These are phyloP conservation scores for Odontarrhena argentea DNA, from an alignment of 345 rosid species.

Conservation along the genomic window DNA sequence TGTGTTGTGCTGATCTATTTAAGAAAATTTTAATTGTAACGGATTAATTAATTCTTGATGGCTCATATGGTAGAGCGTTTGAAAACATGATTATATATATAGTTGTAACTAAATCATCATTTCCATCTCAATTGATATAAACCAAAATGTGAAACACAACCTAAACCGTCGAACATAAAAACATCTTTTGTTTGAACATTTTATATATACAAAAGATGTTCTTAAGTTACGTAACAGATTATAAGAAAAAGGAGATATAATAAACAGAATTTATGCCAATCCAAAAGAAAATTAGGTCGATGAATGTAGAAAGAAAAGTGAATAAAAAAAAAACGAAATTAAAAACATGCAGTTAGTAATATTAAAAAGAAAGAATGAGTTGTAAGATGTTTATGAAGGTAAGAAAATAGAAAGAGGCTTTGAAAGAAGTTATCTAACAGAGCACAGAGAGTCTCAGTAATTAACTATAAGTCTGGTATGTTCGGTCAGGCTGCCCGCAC, in stretches of 20 bases:
- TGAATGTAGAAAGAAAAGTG: conserved; percentile 18
- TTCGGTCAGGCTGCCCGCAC: conserved; percentile 38
- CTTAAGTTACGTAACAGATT: conserved; percentile 3
- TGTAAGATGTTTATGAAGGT: conserved; percentile 18
- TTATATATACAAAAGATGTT: conserved; percentile 5
- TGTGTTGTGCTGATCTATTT: no score
- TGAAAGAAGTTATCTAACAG: conserved; percentile 35
- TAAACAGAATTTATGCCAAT: background rate
- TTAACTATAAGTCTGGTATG: conserved; percentile 31
- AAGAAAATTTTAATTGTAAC: no score
- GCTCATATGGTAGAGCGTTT: no score
- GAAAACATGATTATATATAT: no score
- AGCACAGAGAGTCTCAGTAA: conserved; percentile 33
- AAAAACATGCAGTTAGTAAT: conserved; percentile 23
- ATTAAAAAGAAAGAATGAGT: conserved; percentile 22
- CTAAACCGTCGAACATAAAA: background rate
- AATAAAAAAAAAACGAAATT: conserved; percentile 10
- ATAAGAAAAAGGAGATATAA: background rate
- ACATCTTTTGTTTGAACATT: background rate
- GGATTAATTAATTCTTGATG: no score
- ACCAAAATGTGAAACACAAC: background rate
- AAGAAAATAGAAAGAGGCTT: conserved; percentile 8
- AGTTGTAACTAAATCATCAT: no score
- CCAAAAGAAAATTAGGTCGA: background rate
- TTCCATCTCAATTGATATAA: background rate